These are phyloP conservation scores for Cladosporium colombiae DNA, from an alignment of 2,329 filamentous ascomycete species.

Conservation along the genomic window DNA sequence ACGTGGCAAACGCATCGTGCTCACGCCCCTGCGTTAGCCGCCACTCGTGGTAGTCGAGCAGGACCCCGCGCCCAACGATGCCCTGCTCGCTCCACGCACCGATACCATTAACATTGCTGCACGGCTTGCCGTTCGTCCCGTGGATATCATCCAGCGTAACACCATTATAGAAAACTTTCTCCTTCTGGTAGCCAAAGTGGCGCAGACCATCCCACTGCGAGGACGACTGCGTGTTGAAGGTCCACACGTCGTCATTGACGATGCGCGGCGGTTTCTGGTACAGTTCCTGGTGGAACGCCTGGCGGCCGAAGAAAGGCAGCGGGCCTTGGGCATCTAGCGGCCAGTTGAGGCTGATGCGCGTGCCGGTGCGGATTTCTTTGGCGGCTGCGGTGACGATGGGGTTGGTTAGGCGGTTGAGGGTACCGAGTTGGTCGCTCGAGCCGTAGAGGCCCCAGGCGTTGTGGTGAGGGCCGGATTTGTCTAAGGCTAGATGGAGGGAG, in stretches of 20 bases:
- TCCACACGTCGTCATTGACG: conserved; percentile 63
- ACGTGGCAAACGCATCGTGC: conserved; percentile 40
- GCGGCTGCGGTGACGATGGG: conserved; percentile 42
- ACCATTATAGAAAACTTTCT: conserved; percentile 40
- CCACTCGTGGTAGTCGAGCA: conserved; percentile 57
- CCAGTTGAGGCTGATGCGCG: conserved; percentile 62
- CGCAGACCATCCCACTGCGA: conserved; percentile 28
- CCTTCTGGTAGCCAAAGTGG: conserved; percentile 47
- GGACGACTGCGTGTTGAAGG: conserved; percentile 53
- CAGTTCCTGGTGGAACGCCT: conserved; percentile 56
- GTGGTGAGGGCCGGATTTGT: conserved; percentile 49
- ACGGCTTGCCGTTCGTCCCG: conserved; percentile 34
- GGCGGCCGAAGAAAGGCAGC: conserved; percentile 57
- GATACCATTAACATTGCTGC: conserved; percentile 47
- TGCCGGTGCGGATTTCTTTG: conserved; percentile 56
- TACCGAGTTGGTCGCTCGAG: conserved; percentile 59
- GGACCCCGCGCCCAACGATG: conserved; percentile 57
- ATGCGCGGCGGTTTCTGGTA: conserved; percentile 53
- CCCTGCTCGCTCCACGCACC: conserved; percentile 53
- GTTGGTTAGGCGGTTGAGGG: conserved; percentile 61
- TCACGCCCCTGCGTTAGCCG: conserved; percentile 39
- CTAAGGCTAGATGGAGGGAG: conserved; percentile 41
- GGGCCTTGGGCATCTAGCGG: conserved; percentile 57
- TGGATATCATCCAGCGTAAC: conserved; percentile 46
- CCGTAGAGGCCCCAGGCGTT: conserved; percentile 47